Percentiles rank a stretch among this genome's conserved stretches.
These are phyloP conservation scores for Penicillium atrosanguineum DNA, from an alignment of 495 filamentous ascomycete genomes.

Conservation along the genomic window DNA sequence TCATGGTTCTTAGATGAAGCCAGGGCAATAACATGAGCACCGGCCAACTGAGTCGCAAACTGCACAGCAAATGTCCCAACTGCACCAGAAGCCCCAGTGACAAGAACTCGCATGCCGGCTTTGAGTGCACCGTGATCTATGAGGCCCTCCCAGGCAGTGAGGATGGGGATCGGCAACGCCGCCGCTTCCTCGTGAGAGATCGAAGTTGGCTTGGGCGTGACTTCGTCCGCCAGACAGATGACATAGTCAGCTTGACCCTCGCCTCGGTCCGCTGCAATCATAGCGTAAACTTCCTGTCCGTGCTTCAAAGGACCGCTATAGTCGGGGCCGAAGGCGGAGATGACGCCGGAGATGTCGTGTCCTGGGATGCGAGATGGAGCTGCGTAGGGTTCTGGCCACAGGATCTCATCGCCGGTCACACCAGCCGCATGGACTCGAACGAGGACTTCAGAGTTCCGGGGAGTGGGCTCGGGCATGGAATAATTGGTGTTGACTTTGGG, in stretches of 20 bases:
- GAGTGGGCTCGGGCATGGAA: conserved; percentile 1
- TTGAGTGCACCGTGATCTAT: conserved; percentile 3
- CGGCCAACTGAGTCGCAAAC: background rate
- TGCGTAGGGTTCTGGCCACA: conserved; percentile 5
- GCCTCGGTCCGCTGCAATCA: conserved; percentile 1
- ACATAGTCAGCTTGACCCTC: conserved; percentile 9
- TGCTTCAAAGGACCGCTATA: background rate
- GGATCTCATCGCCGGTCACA: conserved; percentile 9
- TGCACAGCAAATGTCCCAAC: conserved; percentile 8
- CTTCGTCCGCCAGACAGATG: conserved; percentile 2
- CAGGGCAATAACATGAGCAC: conserved; percentile 1
- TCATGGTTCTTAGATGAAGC: conserved; percentile 7
- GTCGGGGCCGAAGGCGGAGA: conserved; percentile 1
- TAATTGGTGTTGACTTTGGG: conserved; percentile 3
- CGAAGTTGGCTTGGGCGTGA: conserved; percentile 3
- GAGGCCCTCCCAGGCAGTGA: conserved; percentile 8
- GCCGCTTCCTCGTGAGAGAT: conserved; percentile 5
- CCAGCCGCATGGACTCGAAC: conserved; percentile 7
- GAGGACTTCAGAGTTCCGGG: conserved; percentile 3
- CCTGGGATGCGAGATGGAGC: conserved; percentile 7
- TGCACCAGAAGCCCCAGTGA: conserved; percentile 8
- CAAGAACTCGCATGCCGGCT: conserved; percentile 1
- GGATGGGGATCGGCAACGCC: conserved; percentile 6
- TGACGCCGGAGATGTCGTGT: conserved; percentile 7
- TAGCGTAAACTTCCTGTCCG: conserved; percentile 3